Base-by-base conservation (phyloP, 2,329 filamentous ascomycete genomes). In the Leptographium wingfieldii region DNA sequence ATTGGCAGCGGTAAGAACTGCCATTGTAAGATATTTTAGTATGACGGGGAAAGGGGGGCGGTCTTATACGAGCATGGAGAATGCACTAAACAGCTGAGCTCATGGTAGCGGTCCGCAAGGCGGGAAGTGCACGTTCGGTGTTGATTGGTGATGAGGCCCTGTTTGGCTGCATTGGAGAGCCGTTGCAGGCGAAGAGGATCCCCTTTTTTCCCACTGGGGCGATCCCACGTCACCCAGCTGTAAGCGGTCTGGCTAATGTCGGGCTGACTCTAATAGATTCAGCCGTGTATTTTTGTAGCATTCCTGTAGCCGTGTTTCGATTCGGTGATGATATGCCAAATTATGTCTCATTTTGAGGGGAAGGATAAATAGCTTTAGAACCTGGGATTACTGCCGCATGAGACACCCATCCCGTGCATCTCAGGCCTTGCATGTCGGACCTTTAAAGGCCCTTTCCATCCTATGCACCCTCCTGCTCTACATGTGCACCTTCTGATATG, bases 131-230 rank as follows among this genome's bases (percentile, higher is more conserved):
- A 58, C 56, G 59, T 66, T 66, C 56, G 35, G 12, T 59, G 27
- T 62, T 66, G 65, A 66, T 66, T 66, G 64, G 65, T 56, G 59
- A 56, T 27, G 29, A 61, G 52, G n/a, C 5, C 27, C 12, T 49
- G 54, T 40, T 9, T 55, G 53, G 43, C 43, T n/a, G 43, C 16
- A n/a, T 7, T 5, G 5, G 43, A 46, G 43, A 46, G 43, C 43
- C 43, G 19, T 46, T 6, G 38, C 14, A 40, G 38, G 38, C 38
- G 14, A 40, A 40, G 38, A 40, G 38, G 38, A 14, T 40, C 38
- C 12, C 33, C 38, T 16, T 22, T 19, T 46, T n/a, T 46, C 43
- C 19, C 14, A 46, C 43, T n/a, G 16, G 16, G 43, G 43, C 43
- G 43, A n/a, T 19, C 16, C 43, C 43, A n/a, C 16, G 43, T n/a